Percentiles rank a stretch among this genome's conserved stretches.
Conservation (phyloP, 1,284 basidiomycete genomes). For the Schizophyllum commune region DNA sequence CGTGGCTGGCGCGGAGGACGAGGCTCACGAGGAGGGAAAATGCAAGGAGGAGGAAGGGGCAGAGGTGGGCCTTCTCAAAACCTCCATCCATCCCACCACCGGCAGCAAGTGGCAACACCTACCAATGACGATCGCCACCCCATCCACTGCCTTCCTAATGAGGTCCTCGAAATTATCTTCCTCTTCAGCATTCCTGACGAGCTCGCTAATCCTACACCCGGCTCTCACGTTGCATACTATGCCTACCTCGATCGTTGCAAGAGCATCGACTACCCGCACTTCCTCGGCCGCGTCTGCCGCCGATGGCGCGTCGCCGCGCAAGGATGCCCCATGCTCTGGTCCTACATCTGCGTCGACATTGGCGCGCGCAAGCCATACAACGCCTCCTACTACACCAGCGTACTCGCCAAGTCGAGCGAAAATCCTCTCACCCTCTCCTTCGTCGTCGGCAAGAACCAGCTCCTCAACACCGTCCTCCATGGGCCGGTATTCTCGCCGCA, state of each 20-base stretch:
- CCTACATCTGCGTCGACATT: background rate
- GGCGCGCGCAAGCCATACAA: background rate
- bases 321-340: background rate
- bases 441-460: background rate
- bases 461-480: background rate
- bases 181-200: background rate
- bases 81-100: no score
- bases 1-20: no score
- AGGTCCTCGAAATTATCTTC: background rate
- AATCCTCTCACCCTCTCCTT: background rate
- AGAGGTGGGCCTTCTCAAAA: no score
- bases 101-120: no score
- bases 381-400: background rate
- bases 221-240: background rate
- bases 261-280: background rate
- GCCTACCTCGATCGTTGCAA: background rate
- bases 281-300: background rate
- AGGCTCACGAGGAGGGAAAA: no score
- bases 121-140: background rate
- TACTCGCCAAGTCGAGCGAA: background rate
- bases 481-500: background rate
- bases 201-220: background rate
- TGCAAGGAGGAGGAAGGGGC: no score
- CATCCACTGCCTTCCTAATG: background rate
- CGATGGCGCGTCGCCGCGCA: background rate